Conservation (phyloP, 106 monocot species). For the Dioscorea alata region DNA sequence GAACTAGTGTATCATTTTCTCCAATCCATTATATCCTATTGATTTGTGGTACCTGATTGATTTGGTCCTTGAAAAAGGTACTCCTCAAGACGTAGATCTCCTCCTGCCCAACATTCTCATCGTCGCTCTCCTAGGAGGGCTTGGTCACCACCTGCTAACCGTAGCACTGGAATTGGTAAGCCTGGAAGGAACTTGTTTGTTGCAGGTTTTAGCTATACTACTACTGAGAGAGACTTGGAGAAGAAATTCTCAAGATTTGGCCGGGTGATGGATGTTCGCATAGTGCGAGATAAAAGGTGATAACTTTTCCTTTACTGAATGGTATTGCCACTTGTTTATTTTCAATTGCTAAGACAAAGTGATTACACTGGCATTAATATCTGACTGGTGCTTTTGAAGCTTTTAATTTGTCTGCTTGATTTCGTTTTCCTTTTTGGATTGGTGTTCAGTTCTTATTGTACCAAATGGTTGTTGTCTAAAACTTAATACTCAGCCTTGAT, state of each 20-base stretch:
- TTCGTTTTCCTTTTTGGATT: not conserved
- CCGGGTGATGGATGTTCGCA: conserved; percentile 57
- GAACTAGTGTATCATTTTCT: not conserved
- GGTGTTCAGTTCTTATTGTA: not conserved
- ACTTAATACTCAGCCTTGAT: not conserved
- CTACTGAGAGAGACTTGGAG: conserved; percentile 67
- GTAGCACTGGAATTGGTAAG: conserved; percentile 47
- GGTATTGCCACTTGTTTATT: not conserved
- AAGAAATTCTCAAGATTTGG: conserved; percentile 67
- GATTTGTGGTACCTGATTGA: not conserved
- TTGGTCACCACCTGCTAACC: conserved; percentile 54
- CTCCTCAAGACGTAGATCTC: conserved; percentile 46
- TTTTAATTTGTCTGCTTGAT: not conserved
- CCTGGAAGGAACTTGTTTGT: conserved; percentile 59
- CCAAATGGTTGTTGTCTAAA: not conserved
- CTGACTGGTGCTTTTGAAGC: not conserved
- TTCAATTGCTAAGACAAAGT: not conserved
- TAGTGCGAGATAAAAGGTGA: conserved; percentile 59
- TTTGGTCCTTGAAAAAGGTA: conserved; percentile 14
- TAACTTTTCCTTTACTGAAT: not conserved
- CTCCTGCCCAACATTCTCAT: conserved; percentile 32
- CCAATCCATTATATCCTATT: not conserved
- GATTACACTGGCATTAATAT: too few relatives aligned
- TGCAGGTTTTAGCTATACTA: conserved; percentile 58
- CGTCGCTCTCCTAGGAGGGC: conserved; percentile 46